Conservation (phyloP, 352 stramenopile species). For the Pythium sp. region DNA sequence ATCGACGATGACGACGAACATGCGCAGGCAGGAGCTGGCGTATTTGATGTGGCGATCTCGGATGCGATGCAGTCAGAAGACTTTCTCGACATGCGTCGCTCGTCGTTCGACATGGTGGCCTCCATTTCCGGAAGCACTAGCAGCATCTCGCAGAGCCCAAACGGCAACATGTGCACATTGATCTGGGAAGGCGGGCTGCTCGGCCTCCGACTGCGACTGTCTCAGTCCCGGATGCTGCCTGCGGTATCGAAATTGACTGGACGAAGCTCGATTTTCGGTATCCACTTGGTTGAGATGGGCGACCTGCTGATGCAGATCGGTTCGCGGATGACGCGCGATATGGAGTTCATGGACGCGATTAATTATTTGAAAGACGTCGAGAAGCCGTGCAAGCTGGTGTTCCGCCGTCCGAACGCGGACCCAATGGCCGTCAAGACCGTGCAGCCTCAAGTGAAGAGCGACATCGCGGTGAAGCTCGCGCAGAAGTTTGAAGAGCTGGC, state of each 20-base stretch:
- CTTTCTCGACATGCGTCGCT: constrained; percentile 58
- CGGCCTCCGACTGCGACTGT: constrained; percentile 73
- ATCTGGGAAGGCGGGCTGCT: constrained; percentile 83
- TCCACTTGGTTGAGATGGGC: constrained; percentile 82
- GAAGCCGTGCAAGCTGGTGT: constrained; percentile 79
- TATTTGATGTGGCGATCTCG: constrained; percentile 12
- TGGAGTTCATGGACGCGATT: constrained; percentile 86
- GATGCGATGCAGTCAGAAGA: constrained; percentile 33
- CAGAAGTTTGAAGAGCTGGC: constrained; percentile 78
- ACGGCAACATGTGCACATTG: constrained; percentile 74
- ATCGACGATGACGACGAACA: constrained; percentile 34
- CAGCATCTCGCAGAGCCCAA: constrained; percentile 51
- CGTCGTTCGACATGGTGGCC: constrained; percentile 68
- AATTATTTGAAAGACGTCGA: constrained; percentile 75
- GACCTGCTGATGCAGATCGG: constrained; percentile 80
- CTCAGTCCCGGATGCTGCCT: constrained; percentile 74
- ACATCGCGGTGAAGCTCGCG: constrained; percentile 66
- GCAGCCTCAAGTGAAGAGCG: constrained; percentile 66
- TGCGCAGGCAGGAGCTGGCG: neutral
- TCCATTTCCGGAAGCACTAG: constrained; percentile 64
- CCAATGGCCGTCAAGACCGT: constrained; percentile 79
- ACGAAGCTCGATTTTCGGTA: constrained; percentile 81
- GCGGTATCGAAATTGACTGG: constrained; percentile 84
- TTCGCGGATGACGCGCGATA: constrained; percentile 58
- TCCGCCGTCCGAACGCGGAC: constrained; percentile 60